Conservation (phyloP, 345 rosid species). For the Dipteronia sinensis region DNA sequence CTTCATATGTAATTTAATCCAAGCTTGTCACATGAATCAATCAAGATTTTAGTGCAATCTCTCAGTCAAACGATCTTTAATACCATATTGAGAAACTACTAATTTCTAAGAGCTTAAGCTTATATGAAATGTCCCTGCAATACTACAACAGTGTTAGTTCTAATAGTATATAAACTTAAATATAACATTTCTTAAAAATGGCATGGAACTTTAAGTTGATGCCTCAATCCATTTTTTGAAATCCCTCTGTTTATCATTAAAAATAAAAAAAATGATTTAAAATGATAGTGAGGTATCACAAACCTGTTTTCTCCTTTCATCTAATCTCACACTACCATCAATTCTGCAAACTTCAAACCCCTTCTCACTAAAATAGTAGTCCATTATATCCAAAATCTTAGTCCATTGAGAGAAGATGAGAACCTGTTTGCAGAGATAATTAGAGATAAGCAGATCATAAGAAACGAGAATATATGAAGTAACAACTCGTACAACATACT, state of each 20-base stretch:
- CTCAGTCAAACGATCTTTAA: not conserved
- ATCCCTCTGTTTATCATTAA: not conserved
- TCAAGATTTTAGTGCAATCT: not conserved
- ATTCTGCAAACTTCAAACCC: conserved; percentile 90
- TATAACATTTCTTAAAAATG: not conserved
- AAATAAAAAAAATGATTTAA: not conserved
- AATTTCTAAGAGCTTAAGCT: too few species aligned
- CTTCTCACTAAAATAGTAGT: conserved; percentile 87
- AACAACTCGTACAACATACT: conserved; percentile 41
- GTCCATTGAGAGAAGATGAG: conserved; percentile 94
- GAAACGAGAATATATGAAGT: conserved; percentile 16
- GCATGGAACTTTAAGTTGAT: not conserved
- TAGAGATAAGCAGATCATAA: conserved; percentile 14
- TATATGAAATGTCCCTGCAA: not conserved
- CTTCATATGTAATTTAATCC: not conserved
- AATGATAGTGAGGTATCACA: not conserved
- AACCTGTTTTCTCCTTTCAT: conserved; percentile 90
- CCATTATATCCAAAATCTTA: conserved; percentile 85
- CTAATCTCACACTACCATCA: conserved; percentile 79
- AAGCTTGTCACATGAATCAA: not conserved
- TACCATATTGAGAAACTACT: not conserved
- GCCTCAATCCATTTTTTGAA: not conserved
- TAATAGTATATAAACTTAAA: not conserved
- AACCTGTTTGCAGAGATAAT: conserved; percentile 51
- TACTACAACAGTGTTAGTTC: too few species aligned